Evolutionary conservation across 306 rosid genomes (phyloP), one percentile per base, ranked within the genome.

Genomic region (Quercus engelmannii): DNA sequence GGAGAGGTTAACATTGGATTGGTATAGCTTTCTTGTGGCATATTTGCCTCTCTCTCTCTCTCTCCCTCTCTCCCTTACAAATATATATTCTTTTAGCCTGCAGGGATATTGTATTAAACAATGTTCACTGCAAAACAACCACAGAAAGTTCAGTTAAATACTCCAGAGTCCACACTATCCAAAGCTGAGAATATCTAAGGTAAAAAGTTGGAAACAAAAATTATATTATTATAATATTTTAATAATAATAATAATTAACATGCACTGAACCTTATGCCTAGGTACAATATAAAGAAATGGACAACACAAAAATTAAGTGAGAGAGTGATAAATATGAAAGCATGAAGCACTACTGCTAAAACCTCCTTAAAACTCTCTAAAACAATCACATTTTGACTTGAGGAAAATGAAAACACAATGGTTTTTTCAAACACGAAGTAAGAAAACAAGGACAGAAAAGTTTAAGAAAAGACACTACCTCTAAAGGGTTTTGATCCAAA

Each of bases 21-120:
- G 1, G 57, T 15, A 38, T 85, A 74, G 74, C 81, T 82, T 74
- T 91, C 97, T 74, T 88, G 92, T 63, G 93, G 95, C 99, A 94
- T 94, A 81, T 72, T 73, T 62, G 35, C 19, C n/a, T 46, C 61
- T 70, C 28, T 13, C 2, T 28, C 35, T 4, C 13, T 15, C 14
- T 4, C 20, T 6, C 43, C 0, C 41, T 33, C 41, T 35, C 41
- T 35, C 43, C 11, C 46, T 38, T 0, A 41, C 46, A 41, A 41
- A 41, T 41, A 8, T 41, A 41, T 41, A 41, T 41, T 41, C 46
- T 41, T 63, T 14, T 1, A 26, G 21, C 10, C 12, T 17, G 5
- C 3, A 19, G n/a, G 14, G 38, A 63, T 28, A 10, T 49, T 63
- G 30, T 63, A 5, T 67, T 33, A 35, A 15, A 4, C n/a, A 33